Conservation (phyloP, 2,329 filamentous ascomycete species). For the Fusarium anthophilum region DNA sequence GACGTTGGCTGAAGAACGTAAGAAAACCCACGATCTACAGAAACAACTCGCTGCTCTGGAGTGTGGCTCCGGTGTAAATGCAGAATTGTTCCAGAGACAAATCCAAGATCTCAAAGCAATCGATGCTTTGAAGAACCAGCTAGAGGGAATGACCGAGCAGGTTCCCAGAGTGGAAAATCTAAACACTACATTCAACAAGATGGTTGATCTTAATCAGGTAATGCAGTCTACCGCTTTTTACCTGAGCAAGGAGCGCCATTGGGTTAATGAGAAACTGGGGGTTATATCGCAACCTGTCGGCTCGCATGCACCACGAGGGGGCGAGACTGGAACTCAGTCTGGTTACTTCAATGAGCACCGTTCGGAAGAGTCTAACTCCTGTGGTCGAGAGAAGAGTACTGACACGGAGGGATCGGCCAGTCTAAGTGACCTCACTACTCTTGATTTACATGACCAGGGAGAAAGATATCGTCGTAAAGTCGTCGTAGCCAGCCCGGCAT, state of each 20-base stretch:
- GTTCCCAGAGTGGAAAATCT: constrained; percentile 40
- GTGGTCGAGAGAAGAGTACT: neutral
- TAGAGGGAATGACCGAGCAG: constrained; percentile 37
- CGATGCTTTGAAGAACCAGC: constrained; percentile 36
- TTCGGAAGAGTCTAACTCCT: neutral
- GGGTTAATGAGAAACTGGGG: constrained; percentile 43
- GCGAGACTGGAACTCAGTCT: neutral
- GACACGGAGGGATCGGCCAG: neutral
- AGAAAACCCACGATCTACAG: constrained; percentile 14
- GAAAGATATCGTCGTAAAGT: constrained; percentile 43
- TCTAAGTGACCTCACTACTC: neutral
- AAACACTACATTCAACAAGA: constrained; percentile 39
- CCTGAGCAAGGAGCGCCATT: constrained; percentile 42
- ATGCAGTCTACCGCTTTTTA: constrained; percentile 45
- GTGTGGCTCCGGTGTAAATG: constrained; percentile 23
- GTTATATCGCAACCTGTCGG: neutral
- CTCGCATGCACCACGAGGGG: neutral
- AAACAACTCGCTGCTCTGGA: constrained; percentile 38
- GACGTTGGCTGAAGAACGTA: constrained; percentile 19
- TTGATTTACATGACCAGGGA: neutral
- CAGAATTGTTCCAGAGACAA: constrained; percentile 41
- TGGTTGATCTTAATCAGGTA: constrained; percentile 41
- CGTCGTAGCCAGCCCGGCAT: constrained; percentile 46
- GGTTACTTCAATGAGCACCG: neutral
- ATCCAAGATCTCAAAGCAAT: constrained; percentile 43